Percentiles rank a stretch among this genome's conserved stretches.
phyloP scores from a whole-genome alignment of 257 asterid genomes.

The Nicotiana otophora region DNA sequence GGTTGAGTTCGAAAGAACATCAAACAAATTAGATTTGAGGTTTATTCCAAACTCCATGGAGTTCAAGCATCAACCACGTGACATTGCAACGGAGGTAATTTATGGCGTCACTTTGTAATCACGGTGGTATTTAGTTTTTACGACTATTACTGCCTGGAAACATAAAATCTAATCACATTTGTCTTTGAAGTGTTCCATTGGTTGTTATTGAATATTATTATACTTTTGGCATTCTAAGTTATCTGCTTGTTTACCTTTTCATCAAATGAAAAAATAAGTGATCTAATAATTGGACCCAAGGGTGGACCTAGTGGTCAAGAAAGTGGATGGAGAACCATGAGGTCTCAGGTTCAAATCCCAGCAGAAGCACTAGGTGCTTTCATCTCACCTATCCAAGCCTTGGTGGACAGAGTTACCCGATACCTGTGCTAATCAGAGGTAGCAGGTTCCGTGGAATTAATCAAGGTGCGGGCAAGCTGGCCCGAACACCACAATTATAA shows the following conservation, averaged over 20 bases:
- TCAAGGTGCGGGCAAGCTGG: too few species aligned
- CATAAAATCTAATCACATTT: background rate
- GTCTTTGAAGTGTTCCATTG: background rate
- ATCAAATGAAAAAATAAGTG: background rate
- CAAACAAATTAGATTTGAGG: slow-evolving; percentile 83
- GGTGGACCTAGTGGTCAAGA: too few species aligned
- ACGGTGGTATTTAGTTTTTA: background rate
- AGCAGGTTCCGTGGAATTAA: too few species aligned
- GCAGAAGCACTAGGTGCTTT: too few species aligned
- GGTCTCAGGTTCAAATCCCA: too few species aligned
- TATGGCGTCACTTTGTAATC: slow-evolving; percentile 4
- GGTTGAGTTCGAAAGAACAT: slow-evolving; percentile 87
- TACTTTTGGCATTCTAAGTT: background rate
- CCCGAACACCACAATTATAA: background rate
- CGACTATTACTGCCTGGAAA: background rate
- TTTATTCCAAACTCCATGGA: slow-evolving; percentile 91
- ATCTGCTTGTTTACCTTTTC: background rate
- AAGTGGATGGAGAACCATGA: too few species aligned
- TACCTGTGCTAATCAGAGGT: too few species aligned
- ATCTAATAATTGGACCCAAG: background rate
- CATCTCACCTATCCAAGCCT: too few species aligned
- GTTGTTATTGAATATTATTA: background rate
- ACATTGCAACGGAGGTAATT: slow-evolving; percentile 77
- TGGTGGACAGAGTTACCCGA: too few species aligned
- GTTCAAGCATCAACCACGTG: slow-evolving; percentile 79